Evolutionary conservation across 2,329 filamentous ascomycete species (phyloP).

Genomic region (Paracamarosporium sp.): DNA sequence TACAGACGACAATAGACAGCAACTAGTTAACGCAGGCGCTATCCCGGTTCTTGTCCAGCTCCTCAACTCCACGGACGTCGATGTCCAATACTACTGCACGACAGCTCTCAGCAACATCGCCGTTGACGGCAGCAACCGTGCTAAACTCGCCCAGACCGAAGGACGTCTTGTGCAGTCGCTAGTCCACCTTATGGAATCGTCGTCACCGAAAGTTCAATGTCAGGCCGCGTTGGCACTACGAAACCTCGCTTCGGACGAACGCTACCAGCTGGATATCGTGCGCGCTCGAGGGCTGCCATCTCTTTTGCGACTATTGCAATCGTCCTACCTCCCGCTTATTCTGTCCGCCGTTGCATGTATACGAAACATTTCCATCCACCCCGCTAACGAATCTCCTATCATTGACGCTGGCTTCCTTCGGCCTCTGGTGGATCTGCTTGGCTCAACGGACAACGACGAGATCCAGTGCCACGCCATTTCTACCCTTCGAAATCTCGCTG

Average conservation of each 20-base stretch:
- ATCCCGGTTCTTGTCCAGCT: slow-evolving; percentile 97
- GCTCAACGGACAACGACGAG: slow-evolving; percentile 96
- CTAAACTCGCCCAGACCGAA: slow-evolving; percentile 89
- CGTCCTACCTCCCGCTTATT: slow-evolving; percentile 93
- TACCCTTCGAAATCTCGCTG: slow-evolving; percentile 91
- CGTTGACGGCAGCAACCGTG: slow-evolving; percentile 88
- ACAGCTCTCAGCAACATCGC: slow-evolving; percentile 98
- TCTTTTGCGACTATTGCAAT: slow-evolving; percentile 87
- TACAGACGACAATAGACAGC: slow-evolving; percentile 93
- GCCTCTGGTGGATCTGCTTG: slow-evolving; percentile 89
- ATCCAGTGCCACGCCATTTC: slow-evolving; percentile 99
- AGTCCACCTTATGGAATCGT: slow-evolving; percentile 96
- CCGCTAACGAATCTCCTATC: slow-evolving; percentile 95
- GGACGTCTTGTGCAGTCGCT: slow-evolving; percentile 90
- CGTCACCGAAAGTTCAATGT: slow-evolving; percentile 91
- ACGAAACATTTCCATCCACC: slow-evolving; percentile 98
- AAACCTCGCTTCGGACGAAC: slow-evolving; percentile 96
- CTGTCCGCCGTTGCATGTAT: slow-evolving; percentile 97
- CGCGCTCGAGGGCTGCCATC: slow-evolving; percentile 84
- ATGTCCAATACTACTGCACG: slow-evolving; percentile 99
- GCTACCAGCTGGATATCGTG: slow-evolving; percentile 98
- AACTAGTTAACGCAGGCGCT: slow-evolving; percentile 96
- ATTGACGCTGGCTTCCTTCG: slow-evolving; percentile 97
- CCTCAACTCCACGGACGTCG: slow-evolving; percentile 89
- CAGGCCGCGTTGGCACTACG: slow-evolving; percentile 93